phyloP scores from a whole-genome alignment of 768 basidiomycete species.

The Serpula lacrymans region DNA sequence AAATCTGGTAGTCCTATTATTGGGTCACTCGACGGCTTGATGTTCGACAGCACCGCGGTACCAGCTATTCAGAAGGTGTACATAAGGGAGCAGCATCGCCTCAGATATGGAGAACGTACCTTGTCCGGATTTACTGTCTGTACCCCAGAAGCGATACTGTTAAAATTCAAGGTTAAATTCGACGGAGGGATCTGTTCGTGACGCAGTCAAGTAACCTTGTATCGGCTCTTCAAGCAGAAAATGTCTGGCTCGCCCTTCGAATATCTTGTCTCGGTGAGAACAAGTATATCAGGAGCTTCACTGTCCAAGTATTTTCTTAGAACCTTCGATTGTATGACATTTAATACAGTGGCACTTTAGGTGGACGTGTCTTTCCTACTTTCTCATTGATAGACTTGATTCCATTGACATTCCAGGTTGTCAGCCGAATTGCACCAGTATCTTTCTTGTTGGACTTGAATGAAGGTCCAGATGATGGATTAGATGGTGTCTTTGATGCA shows the following conservation, averaged over 20 bases:
- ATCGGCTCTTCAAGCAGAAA: conserved; percentile 6
- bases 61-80: too few species aligned
- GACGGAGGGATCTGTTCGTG: neutral
- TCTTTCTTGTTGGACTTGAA: too few species aligned
- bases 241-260: conserved; percentile 8
- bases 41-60: too few species aligned
- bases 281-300: conserved; percentile 8
- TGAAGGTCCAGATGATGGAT: too few species aligned
- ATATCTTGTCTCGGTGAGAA: conserved; percentile 10
- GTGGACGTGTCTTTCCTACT: neutral
- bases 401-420: conserved; percentile 14
- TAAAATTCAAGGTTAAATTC: too few species aligned
- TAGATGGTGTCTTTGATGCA: neutral
- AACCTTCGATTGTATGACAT: conserved; percentile 1
- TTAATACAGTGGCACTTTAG: neutral
- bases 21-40: too few species aligned
- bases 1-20: too few species aligned
- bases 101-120: too few species aligned
- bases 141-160: conserved; percentile 11
- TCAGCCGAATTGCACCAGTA: too few species aligned
- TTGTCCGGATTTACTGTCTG: too few species aligned
- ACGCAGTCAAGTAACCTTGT: conserved; percentile 4
- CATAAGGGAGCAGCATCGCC: too few species aligned
- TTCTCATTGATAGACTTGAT: conserved; percentile 6
- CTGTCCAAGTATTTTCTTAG: conserved; percentile 10